Percentiles rank a stretch among this genome's conserved stretches.
Evolutionary conservation across 2,329 filamentous ascomycete genomes (phyloP).

Genomic region (Hypoxylon sp.): DNA sequence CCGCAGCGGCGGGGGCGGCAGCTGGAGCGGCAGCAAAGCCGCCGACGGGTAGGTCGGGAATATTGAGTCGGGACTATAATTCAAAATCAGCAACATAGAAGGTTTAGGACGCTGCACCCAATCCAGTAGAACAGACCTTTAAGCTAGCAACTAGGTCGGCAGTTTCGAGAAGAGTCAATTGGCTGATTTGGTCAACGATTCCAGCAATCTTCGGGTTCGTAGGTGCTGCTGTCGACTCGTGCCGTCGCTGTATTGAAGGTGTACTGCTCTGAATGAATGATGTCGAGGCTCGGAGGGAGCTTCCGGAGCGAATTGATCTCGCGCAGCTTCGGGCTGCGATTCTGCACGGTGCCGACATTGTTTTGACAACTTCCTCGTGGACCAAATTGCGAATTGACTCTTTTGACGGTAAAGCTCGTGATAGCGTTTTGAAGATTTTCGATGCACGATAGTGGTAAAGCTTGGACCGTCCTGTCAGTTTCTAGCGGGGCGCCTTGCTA

Average conservation of each 20-base stretch:
- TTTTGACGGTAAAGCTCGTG: constrained; percentile 42
- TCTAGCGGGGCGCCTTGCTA: constrained; percentile 16
- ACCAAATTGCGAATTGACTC: constrained; percentile 36
- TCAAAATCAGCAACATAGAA: constrained; percentile 36
- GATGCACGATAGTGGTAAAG: constrained; percentile 42
- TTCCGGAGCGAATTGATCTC: constrained; percentile 69
- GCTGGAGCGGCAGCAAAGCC: constrained; percentile 83
- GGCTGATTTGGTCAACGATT: constrained; percentile 98
- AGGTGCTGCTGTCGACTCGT: constrained; percentile 86
- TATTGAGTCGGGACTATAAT: constrained; percentile 88
- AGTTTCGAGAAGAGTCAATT: constrained; percentile 97
- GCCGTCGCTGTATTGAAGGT: constrained; percentile 74
- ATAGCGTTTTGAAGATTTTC: constrained; percentile 50
- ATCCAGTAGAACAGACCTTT: constrained; percentile 75
- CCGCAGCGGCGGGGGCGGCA: constrained; percentile 72
- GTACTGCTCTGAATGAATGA: constrained; percentile 64
- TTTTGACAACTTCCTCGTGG: constrained; percentile 53
- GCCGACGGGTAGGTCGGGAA: constrained; percentile 96
- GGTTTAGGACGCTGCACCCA: constrained; percentile 3
- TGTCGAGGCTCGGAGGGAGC: constrained; percentile 62
- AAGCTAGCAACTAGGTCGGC: constrained; percentile 94
- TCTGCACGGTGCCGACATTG: constrained; percentile 75
- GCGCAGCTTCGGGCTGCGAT: constrained; percentile 76
- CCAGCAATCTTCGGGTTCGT: constrained; percentile 90
- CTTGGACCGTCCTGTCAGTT: constrained; percentile 34